Conservation (phyloP, 2,329 filamentous ascomycete genomes). For the Thermomyces lanuginosus region DNA sequence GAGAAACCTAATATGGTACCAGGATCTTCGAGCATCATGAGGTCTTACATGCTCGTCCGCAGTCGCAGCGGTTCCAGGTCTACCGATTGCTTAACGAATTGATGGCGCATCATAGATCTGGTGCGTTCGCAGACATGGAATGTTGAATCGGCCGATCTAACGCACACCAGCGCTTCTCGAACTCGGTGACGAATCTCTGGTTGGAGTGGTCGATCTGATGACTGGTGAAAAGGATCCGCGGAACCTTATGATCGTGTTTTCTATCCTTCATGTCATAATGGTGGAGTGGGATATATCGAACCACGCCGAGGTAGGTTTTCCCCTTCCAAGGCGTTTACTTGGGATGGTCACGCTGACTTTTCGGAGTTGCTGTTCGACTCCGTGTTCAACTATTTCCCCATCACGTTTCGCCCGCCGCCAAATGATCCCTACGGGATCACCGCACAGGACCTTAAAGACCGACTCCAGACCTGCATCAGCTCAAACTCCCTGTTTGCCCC, state of each 20-base stretch:
- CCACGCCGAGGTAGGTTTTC: constrained; percentile 37
- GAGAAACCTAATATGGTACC: constrained; percentile 9
- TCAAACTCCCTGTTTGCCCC: constrained; percentile 48
- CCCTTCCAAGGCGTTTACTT: background rate
- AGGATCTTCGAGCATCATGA: constrained; percentile 38
- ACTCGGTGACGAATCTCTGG: constrained; percentile 44
- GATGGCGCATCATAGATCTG: constrained; percentile 44
- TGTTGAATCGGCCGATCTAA: constrained; percentile 5
- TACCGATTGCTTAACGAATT: constrained; percentile 45
- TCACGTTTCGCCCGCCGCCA: constrained; percentile 52
- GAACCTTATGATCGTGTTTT: constrained; percentile 56
- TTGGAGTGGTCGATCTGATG: constrained; percentile 47
- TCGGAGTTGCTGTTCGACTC: constrained; percentile 43
- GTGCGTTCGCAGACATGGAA: constrained; percentile 16
- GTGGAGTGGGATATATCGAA: constrained; percentile 49
- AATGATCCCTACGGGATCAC: constrained; percentile 56
- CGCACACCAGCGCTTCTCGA: constrained; percentile 32
- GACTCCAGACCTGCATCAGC: constrained; percentile 47
- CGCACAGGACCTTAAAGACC: constrained; percentile 49
- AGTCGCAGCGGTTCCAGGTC: constrained; percentile 48
- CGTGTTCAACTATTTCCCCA: constrained; percentile 57
- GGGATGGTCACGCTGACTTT: constrained; percentile 8
- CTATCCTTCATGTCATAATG: constrained; percentile 49
- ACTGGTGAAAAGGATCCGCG: constrained; percentile 53
- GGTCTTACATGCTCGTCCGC: constrained; percentile 44